A percentile compares a stretch with the other conserved stretches of the same genome.
Conservation (phyloP, 768 basidiomycete genomes). For the Boletus edulis region DNA sequence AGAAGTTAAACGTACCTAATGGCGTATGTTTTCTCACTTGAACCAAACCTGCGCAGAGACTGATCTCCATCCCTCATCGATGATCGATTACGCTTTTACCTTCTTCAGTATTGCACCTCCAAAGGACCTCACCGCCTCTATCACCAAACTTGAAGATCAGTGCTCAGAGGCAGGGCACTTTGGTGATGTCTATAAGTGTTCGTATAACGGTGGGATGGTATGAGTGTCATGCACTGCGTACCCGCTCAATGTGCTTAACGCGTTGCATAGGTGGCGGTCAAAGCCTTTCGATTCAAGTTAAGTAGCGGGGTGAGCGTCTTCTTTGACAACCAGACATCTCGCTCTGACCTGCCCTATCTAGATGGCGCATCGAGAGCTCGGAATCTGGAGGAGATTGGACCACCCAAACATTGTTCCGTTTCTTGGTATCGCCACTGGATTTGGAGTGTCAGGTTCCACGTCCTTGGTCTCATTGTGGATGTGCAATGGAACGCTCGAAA, state of each 20-base stretch:
- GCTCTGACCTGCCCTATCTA: background rate
- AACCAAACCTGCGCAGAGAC: background rate
- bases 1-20: too few relatives aligned
- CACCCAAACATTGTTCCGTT: conserved; percentile 3
- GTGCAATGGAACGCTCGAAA: background rate
- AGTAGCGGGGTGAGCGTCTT: background rate
- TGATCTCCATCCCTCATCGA: background rate
- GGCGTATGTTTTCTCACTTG: too few relatives aligned
- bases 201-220: background rate
- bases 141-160: background rate
- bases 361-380: conserved; percentile 1
- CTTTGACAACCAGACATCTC: background rate
- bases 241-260: background rate
- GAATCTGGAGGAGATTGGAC: background rate
- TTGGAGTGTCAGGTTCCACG: background rate
- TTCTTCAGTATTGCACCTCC: background rate
- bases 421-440: background rate
- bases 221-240: background rate
- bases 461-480: background rate
- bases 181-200: background rate
- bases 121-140: background rate
- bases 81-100: background rate
- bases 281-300: background rate
- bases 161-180: background rate
- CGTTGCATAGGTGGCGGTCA: background rate